phyloP scores from a whole-genome alignment of 2,329 filamentous ascomycete genomes.

The Pseudocercospora fijiensis region DNA sequence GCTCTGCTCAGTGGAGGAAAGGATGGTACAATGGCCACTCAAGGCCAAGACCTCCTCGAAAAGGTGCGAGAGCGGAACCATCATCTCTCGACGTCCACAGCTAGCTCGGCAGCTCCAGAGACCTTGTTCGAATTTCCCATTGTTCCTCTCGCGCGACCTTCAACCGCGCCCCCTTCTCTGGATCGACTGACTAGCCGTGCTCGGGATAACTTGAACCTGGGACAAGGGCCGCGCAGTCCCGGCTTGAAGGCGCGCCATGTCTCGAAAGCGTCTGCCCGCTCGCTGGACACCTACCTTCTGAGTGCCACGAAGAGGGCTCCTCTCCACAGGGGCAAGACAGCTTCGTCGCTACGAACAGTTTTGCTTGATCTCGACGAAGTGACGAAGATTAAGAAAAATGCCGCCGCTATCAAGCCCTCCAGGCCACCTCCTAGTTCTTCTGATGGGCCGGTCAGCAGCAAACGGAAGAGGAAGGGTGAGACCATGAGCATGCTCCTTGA shows the following conservation, averaged over 20 bases:
- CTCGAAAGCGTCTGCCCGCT: constrained; percentile 11
- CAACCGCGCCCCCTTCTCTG: constrained; percentile 16
- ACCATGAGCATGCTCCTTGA: constrained; percentile 37
- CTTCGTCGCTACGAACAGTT: constrained; percentile 9
- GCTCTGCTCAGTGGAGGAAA: background rate
- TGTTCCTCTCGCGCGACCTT: background rate
- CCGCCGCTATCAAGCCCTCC: constrained; percentile 14
- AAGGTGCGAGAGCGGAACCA: background rate
- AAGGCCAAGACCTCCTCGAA: background rate
- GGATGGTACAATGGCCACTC: background rate
- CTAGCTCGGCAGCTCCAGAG: background rate
- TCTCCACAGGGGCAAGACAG: background rate
- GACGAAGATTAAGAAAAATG: constrained; percentile 9
- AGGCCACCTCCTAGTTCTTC: background rate
- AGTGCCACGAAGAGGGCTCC: background rate
- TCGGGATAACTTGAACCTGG: background rate
- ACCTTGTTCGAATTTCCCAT: constrained; percentile 4
- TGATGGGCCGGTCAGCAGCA: constrained; percentile 11
- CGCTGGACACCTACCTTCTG: constrained; percentile 9
- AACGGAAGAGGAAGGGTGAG: constrained; percentile 28
- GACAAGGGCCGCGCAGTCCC: constrained; percentile 4
- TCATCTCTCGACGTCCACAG: background rate
- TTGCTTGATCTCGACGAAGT: constrained; percentile 8
- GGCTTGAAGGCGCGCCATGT: constrained; percentile 4
- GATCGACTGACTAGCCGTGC: constrained; percentile 1